These are phyloP conservation scores for Magnusiomyces fungicola DNA, from an alignment of 1,139 yeast genomes.

Conservation along the genomic window DNA sequence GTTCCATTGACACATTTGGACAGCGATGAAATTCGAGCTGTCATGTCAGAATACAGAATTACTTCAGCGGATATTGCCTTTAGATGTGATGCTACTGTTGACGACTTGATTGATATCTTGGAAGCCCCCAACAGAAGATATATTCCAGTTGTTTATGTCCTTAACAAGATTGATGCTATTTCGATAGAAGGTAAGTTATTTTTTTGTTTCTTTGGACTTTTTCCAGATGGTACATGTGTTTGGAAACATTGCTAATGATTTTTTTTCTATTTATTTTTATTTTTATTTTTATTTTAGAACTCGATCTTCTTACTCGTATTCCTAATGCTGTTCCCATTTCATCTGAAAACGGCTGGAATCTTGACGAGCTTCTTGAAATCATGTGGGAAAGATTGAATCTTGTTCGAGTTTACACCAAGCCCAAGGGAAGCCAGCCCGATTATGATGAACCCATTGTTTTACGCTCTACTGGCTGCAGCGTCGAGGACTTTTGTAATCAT, in stretches of 20 bases:
- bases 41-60: slow-evolving; percentile 88
- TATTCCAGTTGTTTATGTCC: slow-evolving; percentile 89
- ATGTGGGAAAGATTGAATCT: slow-evolving; percentile 91
- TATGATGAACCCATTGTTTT: slow-evolving; percentile 91
- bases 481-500: slow-evolving; percentile 93
- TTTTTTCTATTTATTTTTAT: background rate
- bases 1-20: slow-evolving; percentile 88
- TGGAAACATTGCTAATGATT: background rate
- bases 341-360: slow-evolving; percentile 92
- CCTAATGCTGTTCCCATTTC: slow-evolving; percentile 97
- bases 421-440: slow-evolving; percentile 91
- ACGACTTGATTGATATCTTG: slow-evolving; percentile 87
- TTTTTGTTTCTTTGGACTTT: no score
- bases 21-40: slow-evolving; percentile 89
- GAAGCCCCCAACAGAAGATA: slow-evolving; percentile 86
- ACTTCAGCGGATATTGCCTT: slow-evolving; percentile 96
- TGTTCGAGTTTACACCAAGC: slow-evolving; percentile 94
- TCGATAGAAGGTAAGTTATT: slow-evolving; percentile 49
- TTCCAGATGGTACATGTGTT: no score
- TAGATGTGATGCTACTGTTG: slow-evolving; percentile 96
- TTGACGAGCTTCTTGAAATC: slow-evolving; percentile 84
- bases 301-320: slow-evolving; percentile 79
- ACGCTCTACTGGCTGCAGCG: slow-evolving; percentile 71
- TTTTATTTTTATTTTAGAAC: slow-evolving; percentile 38
- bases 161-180: slow-evolving; percentile 92